These are phyloP conservation scores for Jaltomata sinuosa DNA, from an alignment of 257 asterid species.

Conservation along the genomic window DNA sequence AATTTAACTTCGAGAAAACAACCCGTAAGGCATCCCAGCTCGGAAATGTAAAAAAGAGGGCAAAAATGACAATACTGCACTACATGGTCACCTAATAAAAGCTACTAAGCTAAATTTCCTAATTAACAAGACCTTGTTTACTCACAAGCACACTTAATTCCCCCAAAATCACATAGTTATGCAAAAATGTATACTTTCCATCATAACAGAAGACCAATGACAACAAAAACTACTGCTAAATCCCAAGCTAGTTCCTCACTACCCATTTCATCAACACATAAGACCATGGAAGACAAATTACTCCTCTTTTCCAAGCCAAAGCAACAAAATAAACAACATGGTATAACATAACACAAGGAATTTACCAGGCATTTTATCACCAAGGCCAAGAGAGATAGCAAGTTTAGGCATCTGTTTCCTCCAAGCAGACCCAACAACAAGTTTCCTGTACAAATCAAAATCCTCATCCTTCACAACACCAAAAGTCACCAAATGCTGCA, in stretches of 20 bases:
- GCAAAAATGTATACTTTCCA: no score
- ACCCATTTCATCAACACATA: background rate
- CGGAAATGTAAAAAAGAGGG: background rate
- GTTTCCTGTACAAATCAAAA: conserved; percentile 88
- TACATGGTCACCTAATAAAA: background rate
- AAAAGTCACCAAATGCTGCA: conserved; percentile 98
- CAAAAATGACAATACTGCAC: background rate
- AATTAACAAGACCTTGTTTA: background rate
- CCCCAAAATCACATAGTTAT: background rate
- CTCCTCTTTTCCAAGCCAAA: background rate
- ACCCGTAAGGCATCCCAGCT: background rate
- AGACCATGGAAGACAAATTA: background rate
- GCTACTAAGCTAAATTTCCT: background rate
- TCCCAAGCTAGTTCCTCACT: background rate
- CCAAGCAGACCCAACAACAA: conserved; percentile 99
- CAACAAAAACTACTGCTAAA: background rate
- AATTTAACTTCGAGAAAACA: background rate
- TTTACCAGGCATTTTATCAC: conserved; percentile 91
- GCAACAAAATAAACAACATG: background rate
- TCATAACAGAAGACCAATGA: background rate
- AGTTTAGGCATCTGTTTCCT: conserved; percentile 99
- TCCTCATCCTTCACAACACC: conserved; percentile 81
- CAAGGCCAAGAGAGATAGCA: conserved; percentile 88
- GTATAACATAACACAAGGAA: background rate
- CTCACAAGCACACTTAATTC: background rate